phyloP scores from a whole-genome alignment of 2,329 filamentous ascomycete species.

The Neonectria coccinea region DNA sequence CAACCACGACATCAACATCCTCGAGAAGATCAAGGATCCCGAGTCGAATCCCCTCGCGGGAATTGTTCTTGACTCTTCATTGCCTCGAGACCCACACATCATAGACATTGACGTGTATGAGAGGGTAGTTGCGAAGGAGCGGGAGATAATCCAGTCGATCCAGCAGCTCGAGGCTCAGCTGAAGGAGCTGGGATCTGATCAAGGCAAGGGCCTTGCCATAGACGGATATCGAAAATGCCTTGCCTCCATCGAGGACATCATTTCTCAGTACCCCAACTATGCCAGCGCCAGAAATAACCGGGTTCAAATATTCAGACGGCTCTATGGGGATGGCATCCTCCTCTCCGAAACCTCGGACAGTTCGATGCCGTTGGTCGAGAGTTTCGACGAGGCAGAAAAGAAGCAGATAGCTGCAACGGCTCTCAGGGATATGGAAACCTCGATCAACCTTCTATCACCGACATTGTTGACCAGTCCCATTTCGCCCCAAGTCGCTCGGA shows the following conservation, averaged over 20 bases:
- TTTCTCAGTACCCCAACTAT: conserved; percentile 71
- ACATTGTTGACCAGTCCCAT: conserved; percentile 62
- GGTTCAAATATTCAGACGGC: conserved; percentile 72
- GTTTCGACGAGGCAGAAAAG: conserved; percentile 53
- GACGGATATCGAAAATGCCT: conserved; percentile 62
- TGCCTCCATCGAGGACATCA: conserved; percentile 64
- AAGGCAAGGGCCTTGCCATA: conserved; percentile 52
- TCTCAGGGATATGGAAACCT: conserved; percentile 66
- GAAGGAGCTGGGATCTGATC: conserved; percentile 54
- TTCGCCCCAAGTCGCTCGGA: conserved; percentile 73
- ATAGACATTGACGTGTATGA: conserved; percentile 64
- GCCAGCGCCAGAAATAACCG: conserved; percentile 81
- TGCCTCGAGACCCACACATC: conserved; percentile 69
- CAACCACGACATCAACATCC: conserved; percentile 69
- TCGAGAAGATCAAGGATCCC: conserved; percentile 75
- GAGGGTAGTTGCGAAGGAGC: conserved; percentile 62
- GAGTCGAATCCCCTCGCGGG: conserved; percentile 69
- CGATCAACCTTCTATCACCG: conserved; percentile 70
- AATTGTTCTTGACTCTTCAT: conserved; percentile 65
- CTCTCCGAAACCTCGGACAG: conserved; percentile 54
- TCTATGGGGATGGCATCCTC: conserved; percentile 72
- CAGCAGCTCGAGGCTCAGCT: conserved; percentile 67
- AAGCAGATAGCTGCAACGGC: conserved; percentile 54
- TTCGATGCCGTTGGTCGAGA: conserved; percentile 56
- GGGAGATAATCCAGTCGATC: conserved; percentile 64